Evolutionary conservation across 345 rosid genomes (phyloP).

Genomic region (Heritiera fomes): DNA sequence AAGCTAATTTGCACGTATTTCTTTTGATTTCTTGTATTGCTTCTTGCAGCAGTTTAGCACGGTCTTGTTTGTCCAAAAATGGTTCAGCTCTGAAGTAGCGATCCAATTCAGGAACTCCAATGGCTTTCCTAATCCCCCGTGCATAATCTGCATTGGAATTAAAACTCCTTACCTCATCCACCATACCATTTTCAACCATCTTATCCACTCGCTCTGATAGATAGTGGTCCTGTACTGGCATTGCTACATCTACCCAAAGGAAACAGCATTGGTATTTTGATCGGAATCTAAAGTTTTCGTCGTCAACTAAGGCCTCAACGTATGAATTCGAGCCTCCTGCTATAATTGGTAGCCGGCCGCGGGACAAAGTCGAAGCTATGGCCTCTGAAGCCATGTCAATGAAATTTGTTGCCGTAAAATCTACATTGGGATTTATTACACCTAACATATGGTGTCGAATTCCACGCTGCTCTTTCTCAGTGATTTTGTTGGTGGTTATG

Average conservation of each 20-base stretch:
- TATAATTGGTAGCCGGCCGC: constrained; percentile 60
- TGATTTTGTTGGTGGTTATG: constrained; percentile 56
- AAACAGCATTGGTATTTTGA: constrained; percentile 56
- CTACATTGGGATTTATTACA: constrained; percentile 33
- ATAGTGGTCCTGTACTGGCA: constrained; percentile 44
- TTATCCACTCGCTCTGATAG: constrained; percentile 66
- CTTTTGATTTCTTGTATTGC: constrained; percentile 57
- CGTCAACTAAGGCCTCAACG: constrained; percentile 58
- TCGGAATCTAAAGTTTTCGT: constrained; percentile 31
- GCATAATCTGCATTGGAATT: constrained; percentile 39
- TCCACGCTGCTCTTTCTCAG: constrained; percentile 54
- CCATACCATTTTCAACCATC: constrained; percentile 70
- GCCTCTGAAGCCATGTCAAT: constrained; percentile 44
- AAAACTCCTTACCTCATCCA: constrained; percentile 57
- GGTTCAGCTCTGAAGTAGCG: constrained; percentile 46
- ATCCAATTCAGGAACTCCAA: constrained; percentile 80
- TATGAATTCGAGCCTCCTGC: constrained; percentile 87
- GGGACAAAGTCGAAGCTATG: constrained; percentile 43
- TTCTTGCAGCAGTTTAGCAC: constrained; percentile 37
- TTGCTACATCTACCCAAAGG: constrained; percentile 71
- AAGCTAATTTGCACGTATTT: constrained; percentile 55
- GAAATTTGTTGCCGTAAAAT: constrained; percentile 53
- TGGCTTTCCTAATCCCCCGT: constrained; percentile 54
- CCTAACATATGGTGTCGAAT: constrained; percentile 84
- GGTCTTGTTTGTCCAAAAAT: constrained; percentile 28